Percentiles rank a stretch among this genome's conserved stretches.
phyloP scores from a whole-genome alignment of 371 early-diverging fungal genomes.

The Mortierella sp. region DNA sequence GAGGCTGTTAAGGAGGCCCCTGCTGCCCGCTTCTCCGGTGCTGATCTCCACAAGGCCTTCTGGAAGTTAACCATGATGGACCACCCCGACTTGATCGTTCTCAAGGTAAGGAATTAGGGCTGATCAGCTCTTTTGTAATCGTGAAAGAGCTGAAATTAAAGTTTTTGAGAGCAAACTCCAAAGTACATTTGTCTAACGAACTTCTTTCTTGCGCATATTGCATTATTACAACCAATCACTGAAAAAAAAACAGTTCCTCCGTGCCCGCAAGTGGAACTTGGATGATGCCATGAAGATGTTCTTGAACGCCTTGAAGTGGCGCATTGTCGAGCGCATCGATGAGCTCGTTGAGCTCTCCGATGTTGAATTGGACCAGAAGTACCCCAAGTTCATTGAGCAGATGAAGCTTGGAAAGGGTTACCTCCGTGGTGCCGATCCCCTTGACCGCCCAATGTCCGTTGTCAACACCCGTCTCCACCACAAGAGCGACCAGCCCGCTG shows the following conservation, averaged over 20 bases:
- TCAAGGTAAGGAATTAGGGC: slow-evolving; percentile 53
- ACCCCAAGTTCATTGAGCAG: slow-evolving; percentile 62
- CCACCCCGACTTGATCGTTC: slow-evolving; percentile 76
- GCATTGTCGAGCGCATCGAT: slow-evolving; percentile 67
- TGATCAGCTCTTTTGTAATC: slow-evolving; percentile 4
- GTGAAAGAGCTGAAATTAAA: not conserved
- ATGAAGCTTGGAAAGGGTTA: slow-evolving; percentile 69
- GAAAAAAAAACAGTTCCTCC: slow-evolving; percentile 67
- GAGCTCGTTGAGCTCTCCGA: slow-evolving; percentile 75
- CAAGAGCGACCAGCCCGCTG: slow-evolving; percentile 68
- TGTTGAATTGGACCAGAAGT: slow-evolving; percentile 57
- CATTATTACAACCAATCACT: not conserved
- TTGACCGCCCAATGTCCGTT: slow-evolving; percentile 55
- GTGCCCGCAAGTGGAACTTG: slow-evolving; percentile 87
- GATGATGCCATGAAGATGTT: slow-evolving; percentile 78
- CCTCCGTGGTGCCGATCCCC: slow-evolving; percentile 72
- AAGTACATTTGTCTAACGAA: not conserved
- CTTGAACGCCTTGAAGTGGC: slow-evolving; percentile 75
- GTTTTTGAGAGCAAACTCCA: slow-evolving; percentile 19
- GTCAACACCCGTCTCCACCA: slow-evolving; percentile 64
- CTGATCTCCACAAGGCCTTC: slow-evolving; percentile 40
- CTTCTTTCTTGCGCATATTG: not conserved
- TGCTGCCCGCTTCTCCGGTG: slow-evolving; percentile 49
- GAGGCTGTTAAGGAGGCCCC: slow-evolving; percentile 21
- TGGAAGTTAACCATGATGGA: slow-evolving; percentile 67